Percentiles rank a stretch among this genome's conserved stretches.
Conservation (phyloP, 2,329 filamentous ascomycete genomes). For the Talaromyces islandicus region DNA sequence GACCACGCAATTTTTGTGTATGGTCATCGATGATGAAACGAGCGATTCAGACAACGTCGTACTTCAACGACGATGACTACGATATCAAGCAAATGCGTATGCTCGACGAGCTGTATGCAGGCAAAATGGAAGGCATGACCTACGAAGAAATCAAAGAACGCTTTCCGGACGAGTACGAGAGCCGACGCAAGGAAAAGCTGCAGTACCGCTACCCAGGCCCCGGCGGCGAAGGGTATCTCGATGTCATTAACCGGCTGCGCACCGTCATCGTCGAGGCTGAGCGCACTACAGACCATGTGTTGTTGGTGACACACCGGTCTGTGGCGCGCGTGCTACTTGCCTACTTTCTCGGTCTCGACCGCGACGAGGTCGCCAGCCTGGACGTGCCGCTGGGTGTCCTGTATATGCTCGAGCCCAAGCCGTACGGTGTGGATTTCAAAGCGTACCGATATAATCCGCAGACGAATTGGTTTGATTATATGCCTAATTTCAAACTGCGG, state of each 20-base stretch:
- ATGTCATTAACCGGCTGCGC: conserved; percentile 90
- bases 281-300: conserved; percentile 89
- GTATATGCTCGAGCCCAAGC: conserved; percentile 93
- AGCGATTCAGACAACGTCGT: conserved; percentile 78
- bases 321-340: conserved; percentile 88
- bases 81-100: conserved; percentile 97
- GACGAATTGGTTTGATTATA: conserved; percentile 73
- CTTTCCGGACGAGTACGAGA: conserved; percentile 73
- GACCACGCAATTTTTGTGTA: conserved; percentile 85
- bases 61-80: conserved; percentile 92
- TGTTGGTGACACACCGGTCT: conserved; percentile 88
- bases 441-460: conserved; percentile 83
- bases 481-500: conserved; percentile 73
- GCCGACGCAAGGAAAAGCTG: conserved; percentile 79
- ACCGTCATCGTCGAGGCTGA: conserved; percentile 97
- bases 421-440: conserved; percentile 95
- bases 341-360: conserved; percentile 89
- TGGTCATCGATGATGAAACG: conserved; percentile 97
- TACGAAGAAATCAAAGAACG: conserved; percentile 82
- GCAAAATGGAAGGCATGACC: conserved; percentile 88
- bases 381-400: conserved; percentile 91
- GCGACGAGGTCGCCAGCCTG: conserved; percentile 87
- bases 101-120: conserved; percentile 93
- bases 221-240: conserved; percentile 91
- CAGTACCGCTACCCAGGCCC: conserved; percentile 95